Evolutionary conservation across 1,284 basidiomycete species (phyloP).

Genomic region (Ustilago loliicola): DNA sequence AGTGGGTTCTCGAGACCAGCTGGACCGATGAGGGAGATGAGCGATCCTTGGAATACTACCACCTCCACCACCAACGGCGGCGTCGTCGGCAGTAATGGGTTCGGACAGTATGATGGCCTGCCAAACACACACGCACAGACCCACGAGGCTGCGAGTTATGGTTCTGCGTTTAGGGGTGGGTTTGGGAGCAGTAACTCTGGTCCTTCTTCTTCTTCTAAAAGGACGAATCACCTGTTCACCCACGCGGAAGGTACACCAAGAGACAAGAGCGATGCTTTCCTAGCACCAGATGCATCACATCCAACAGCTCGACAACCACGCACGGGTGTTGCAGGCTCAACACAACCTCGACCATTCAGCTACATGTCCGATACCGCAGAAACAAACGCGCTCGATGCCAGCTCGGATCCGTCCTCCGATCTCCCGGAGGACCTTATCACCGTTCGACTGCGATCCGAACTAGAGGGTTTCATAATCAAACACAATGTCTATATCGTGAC

Average conservation of each 20-base stretch:
- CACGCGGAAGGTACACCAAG: constrained; percentile 17
- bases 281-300: background rate
- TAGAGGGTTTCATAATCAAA: constrained; percentile 56
- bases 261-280: constrained; percentile 7
- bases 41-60: constrained; percentile 46
- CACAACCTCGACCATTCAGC: constrained; percentile 46
- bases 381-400: constrained; percentile 32
- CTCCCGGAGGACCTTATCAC: constrained; percentile 43
- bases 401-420: constrained; percentile 40
- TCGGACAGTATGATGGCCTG: constrained; percentile 30
- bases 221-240: constrained; percentile 14
- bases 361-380: constrained; percentile 51
- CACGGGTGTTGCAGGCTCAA: background rate
- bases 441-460: constrained; percentile 45
- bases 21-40: constrained; percentile 47
- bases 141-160: constrained; percentile 22
- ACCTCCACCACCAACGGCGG: constrained; percentile 20
- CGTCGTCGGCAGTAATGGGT: constrained; percentile 10
- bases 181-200: constrained; percentile 28
- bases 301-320: constrained; percentile 16
- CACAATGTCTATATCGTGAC: constrained; percentile 54
- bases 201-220: constrained; percentile 13
- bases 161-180: constrained; percentile 35
- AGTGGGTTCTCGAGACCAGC: constrained; percentile 20
- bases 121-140: constrained; percentile 10